Evolutionary conservation across 306 rosid genomes (phyloP), one percentile per base, ranked within the genome.

Genomic region (Vigna reflexopilosa): DNA sequence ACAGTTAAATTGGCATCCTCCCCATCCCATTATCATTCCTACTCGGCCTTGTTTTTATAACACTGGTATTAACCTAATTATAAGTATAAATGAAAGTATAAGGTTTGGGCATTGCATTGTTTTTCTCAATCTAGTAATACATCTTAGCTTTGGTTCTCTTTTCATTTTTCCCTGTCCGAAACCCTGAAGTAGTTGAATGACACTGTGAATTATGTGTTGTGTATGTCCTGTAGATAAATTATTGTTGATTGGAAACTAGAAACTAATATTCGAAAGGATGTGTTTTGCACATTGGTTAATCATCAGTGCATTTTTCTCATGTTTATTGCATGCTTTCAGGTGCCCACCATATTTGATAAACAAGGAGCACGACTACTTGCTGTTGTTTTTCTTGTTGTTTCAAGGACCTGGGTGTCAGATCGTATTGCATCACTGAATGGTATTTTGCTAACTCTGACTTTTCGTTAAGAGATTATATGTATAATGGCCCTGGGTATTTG

Each of bases 381-480:
- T 40, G 96, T 93, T 83, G 93, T 91, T 83, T 85, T 89, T 67
- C 96, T 93, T 48, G 92, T 90, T 67, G 87, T 93, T 54, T 90
- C 97, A 63, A 87, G 97, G 73, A 93, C 97, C 50, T 90, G 88
- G 93, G 83, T 93, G 73, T 93, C 97, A 38, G 97, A 93, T 85
- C 96, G 97, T 14, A 93, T 93, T 90, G 97, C 97, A 52, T 87
- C 94, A 34, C 74, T 93, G 81, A 93, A 93, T 77, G 97, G 97
- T 93, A 87, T 76, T 82, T 72, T 45, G 49, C 58, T 62, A 57
- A 77, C 26, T 74, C 30, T 44, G 49, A 61, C 56, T 50, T 36
- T 66, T 73, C 56, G 42, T 49, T 81, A 11, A 68, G 74, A 51
- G 76, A 70, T 62, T 24, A 68, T 32, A 17, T 17, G 30, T 70